A percentile compares a stretch with the other conserved stretches of the same genome.
Conservation (phyloP, 164 flowering plant genomes). For the Annona cherimola region DNA sequence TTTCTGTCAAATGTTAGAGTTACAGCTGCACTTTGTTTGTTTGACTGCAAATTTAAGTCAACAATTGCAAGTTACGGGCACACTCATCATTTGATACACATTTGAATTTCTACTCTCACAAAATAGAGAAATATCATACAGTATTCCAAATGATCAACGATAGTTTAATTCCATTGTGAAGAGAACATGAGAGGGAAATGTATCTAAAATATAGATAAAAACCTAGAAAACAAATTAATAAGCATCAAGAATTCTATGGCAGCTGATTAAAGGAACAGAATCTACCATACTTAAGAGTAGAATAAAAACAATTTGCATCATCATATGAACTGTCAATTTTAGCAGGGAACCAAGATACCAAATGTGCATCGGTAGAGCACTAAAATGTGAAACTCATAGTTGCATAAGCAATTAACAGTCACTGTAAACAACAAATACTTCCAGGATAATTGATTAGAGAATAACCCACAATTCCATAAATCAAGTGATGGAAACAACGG, state of each 20-base stretch:
- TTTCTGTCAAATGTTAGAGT: constrained; percentile 34
- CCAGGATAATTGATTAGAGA: neutral
- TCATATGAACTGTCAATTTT: too few relatives aligned
- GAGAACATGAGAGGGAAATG: neutral
- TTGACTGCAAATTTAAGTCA: constrained; percentile 43
- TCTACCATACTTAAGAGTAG: neutral
- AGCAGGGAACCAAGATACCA: neutral
- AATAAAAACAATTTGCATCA: neutral
- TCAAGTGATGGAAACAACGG: constrained; percentile 62
- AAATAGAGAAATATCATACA: too few relatives aligned
- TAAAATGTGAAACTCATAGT: constrained; percentile 42
- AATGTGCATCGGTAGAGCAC: neutral
- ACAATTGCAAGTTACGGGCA: neutral
- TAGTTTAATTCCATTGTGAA: neutral
- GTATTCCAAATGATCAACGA: too few relatives aligned
- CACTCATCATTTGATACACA: neutral
- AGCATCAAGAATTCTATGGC: neutral
- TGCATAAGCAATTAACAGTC: constrained; percentile 14
- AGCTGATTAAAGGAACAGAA: neutral
- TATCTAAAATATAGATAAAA: too few relatives aligned
- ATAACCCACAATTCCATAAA: constrained; percentile 75
- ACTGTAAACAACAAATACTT: neutral
- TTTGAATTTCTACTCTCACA: too few relatives aligned
- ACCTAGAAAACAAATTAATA: too few relatives aligned
- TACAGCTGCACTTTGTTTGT: constrained; percentile 31